These are phyloP conservation scores for Hypoxylon sp. DNA, from an alignment of 2,329 filamentous ascomycete species.

Conservation along the genomic window DNA sequence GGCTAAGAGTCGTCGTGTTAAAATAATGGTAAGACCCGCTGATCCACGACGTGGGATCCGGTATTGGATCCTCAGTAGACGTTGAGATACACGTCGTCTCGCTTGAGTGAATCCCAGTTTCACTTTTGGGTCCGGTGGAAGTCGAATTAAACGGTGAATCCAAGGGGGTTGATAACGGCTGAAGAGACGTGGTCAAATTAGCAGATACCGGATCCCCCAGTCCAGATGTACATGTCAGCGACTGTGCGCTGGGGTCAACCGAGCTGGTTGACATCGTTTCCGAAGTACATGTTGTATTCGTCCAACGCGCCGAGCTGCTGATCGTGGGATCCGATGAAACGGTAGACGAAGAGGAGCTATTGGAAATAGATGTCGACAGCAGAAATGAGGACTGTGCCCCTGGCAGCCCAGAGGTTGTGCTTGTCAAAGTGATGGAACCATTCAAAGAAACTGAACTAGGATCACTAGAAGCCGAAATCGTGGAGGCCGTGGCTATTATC, in stretches of 20 bases:
- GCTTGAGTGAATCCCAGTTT: not conserved
- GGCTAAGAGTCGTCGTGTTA: slow-evolving; percentile 21
- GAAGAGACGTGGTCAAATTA: slow-evolving; percentile 19
- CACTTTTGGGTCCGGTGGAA: slow-evolving; percentile 5
- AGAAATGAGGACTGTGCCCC: slow-evolving; percentile 12
- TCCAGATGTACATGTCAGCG: slow-evolving; percentile 8
- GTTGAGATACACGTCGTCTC: slow-evolving; percentile 36
- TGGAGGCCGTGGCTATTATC: not conserved
- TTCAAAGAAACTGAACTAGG: slow-evolving; percentile 15
- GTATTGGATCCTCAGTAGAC: slow-evolving; percentile 6
- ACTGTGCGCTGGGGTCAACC: slow-evolving; percentile 3
- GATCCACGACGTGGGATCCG: slow-evolving; percentile 4
- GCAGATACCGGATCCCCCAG: not conserved
- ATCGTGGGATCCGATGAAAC: not conserved
- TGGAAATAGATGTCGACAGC: slow-evolving; percentile 26
- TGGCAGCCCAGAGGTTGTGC: slow-evolving; percentile 6
- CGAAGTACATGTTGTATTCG: slow-evolving; percentile 29
- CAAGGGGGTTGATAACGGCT: slow-evolving; percentile 4
- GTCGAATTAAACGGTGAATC: slow-evolving; percentile 7
- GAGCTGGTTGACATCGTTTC: slow-evolving; percentile 14
- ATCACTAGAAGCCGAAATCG: not conserved
- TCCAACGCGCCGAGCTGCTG: slow-evolving; percentile 33
- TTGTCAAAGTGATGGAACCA: slow-evolving; percentile 4
- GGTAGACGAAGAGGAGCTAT: slow-evolving; percentile 14
- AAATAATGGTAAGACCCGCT: slow-evolving; percentile 18